phyloP scores from a whole-genome alignment of 2,329 filamentous ascomycete species.

The Trichoderma sp. region DNA sequence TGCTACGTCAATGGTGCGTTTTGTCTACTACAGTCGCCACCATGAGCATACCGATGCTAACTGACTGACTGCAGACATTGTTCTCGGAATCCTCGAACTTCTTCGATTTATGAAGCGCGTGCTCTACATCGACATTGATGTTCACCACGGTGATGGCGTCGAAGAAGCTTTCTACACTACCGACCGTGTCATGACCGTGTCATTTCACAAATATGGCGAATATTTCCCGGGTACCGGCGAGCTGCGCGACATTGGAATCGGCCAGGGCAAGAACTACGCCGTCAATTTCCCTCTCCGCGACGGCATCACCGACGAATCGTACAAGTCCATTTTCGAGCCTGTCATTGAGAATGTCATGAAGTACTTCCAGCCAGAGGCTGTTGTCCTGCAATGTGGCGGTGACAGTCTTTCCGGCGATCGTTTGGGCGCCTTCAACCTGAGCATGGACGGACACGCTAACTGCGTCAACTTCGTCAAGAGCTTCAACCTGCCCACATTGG shows the following conservation, averaged over 20 bases:
- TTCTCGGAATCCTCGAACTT: constrained; percentile 89
- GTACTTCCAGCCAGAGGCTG: constrained; percentile 84
- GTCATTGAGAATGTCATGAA: constrained; percentile 83
- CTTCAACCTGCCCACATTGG: constrained; percentile 80
- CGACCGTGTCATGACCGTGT: constrained; percentile 88
- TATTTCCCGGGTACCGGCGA: constrained; percentile 94
- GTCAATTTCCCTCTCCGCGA: constrained; percentile 91
- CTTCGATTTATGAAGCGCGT: constrained; percentile 88
- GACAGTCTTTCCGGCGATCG: constrained; percentile 93
- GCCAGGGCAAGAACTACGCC: constrained; percentile 82
- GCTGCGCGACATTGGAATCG: constrained; percentile 80
- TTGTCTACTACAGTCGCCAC: background rate
- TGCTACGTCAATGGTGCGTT: constrained; percentile 90
- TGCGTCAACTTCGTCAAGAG: constrained; percentile 91
- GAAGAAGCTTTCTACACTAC: constrained; percentile 93
- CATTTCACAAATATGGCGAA: constrained; percentile 95
- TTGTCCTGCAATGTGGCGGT: constrained; percentile 93
- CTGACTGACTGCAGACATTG: constrained; percentile 65
- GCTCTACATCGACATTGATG: constrained; percentile 96
- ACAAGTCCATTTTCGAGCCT: constrained; percentile 88
- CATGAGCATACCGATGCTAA: constrained; percentile 2
- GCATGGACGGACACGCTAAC: constrained; percentile 92
- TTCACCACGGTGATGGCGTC: constrained; percentile 90
- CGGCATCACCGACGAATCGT: constrained; percentile 85
- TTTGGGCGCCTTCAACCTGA: constrained; percentile 94